Evolutionary conservation across 2,329 filamentous ascomycete genomes (phyloP).

Genomic region (Claviceps capensis): DNA sequence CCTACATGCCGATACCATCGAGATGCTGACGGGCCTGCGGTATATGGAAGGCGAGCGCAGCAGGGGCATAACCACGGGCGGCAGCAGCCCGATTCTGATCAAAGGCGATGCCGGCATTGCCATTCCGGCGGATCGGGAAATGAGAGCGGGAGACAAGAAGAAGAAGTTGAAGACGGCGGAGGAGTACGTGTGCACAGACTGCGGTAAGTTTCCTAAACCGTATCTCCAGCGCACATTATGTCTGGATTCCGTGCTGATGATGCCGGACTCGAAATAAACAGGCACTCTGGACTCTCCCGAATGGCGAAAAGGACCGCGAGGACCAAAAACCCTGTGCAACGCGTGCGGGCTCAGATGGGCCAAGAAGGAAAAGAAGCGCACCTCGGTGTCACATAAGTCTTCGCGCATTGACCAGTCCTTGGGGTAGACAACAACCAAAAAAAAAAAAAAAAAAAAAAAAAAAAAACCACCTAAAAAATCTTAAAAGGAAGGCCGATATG

Average conservation of each 20-base stretch:
- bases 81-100: constrained; percentile 66
- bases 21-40: constrained; percentile 79
- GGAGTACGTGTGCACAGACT: constrained; percentile 93
- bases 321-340: constrained; percentile 91
- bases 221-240: too few species aligned
- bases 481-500: not conserved
- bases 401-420: constrained; percentile 13
- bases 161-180: constrained; percentile 72
- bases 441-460: too few species aligned
- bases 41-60: constrained; percentile 85
- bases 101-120: constrained; percentile 78
- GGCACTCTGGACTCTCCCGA: constrained; percentile 83
- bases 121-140: constrained; percentile 67
- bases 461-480: not conserved
- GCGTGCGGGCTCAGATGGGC: constrained; percentile 72
- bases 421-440: constrained; percentile 3
- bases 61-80: constrained; percentile 75
- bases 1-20: constrained; percentile 73
- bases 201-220: constrained; percentile 40
- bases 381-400: constrained; percentile 10
- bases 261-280: constrained; percentile 14
- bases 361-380: constrained; percentile 67
- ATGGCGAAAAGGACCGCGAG: constrained; percentile 87
- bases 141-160: constrained; percentile 63
- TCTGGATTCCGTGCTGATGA: too few species aligned